Conservation (phyloP, 148 eudicot species). For the Diospyros kaki region DNA sequence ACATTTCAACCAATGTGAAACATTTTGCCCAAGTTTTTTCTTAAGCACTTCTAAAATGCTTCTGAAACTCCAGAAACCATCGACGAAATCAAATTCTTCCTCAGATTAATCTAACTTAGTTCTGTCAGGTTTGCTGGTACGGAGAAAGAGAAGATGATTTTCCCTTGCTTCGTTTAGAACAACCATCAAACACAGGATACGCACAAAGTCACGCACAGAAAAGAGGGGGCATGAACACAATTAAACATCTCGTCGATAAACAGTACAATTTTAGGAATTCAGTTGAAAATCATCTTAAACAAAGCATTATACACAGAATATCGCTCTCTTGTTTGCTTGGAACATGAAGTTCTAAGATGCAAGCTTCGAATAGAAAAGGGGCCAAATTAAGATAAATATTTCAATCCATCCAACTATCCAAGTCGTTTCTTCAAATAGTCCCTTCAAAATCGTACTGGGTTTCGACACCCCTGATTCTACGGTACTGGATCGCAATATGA, state of each 20-base stretch:
- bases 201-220: neutral
- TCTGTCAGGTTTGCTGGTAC: no score
- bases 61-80: no score
- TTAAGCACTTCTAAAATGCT: no score
- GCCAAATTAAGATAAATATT: neutral
- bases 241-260: neutral
- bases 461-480: neutral
- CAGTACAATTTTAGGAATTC: neutral
- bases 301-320: neutral
- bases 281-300: no score
- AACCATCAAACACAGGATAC: constrained; percentile 7
- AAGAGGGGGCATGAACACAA: neutral
- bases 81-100: no score
- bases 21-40: no score
- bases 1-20: no score
- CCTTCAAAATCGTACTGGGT: neutral
- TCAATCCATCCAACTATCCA: neutral
- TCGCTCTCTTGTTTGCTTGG: neutral
- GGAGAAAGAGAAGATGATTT: no score
- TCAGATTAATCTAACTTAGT: no score
- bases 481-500: neutral
- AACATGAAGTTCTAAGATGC: neutral
- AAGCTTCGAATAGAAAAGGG: neutral
- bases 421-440: neutral
- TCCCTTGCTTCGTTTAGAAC: neutral